Evolutionary conservation across 1,139 yeast species (phyloP), one percentile per base, ranked within the genome.

Genomic region (Nadsonia commutata): DNA sequence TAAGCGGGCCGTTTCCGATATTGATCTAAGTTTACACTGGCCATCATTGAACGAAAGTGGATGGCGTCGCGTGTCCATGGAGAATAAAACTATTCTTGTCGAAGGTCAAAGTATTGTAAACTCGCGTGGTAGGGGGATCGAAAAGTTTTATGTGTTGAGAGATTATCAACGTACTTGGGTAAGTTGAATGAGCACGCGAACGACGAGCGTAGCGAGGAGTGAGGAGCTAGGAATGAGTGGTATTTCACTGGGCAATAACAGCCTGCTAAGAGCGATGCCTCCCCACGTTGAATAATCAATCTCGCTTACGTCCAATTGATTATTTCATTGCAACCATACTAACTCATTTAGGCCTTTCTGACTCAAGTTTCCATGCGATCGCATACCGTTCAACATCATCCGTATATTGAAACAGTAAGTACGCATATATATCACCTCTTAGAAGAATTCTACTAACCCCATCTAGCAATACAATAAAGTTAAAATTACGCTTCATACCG

Each of bases 381-480:
- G 1, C 82, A 80, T 54, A 53, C 64, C 1, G 60, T 66, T 53
- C 79, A 76, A 21, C 94, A 84, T 53, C 95, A 84, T 56, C 94
- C 94, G 3, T 42, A 43, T 11, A 55, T 55, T 18, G 50, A 47
- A 38, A 55, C 51, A 36, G 52, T 52, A 44, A 40, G 55, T 48
- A 4, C 8, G 13, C 17, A 31, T 21, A 11, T 7, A n/a, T 11
- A 8, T 18, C 8, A 8, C 16, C n/a, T 18, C 31, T 9, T 11
- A 13, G n/a, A 38, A 18, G 33, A n/a, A 37, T 7, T 18, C 16
- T 2, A 20, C 41, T 36, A 22, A 36, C 40, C 18, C 21, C 31
- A 16, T 31, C 23, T 41, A 51, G 54, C 69, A 76, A 0, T 83
- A 82, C 55, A 82, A 77, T 52, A 60, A 64, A 38, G 84, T 82